Evolutionary conservation across 2,329 filamentous ascomycete species (phyloP).

Genomic region (Pseudocercospora ulei): DNA sequence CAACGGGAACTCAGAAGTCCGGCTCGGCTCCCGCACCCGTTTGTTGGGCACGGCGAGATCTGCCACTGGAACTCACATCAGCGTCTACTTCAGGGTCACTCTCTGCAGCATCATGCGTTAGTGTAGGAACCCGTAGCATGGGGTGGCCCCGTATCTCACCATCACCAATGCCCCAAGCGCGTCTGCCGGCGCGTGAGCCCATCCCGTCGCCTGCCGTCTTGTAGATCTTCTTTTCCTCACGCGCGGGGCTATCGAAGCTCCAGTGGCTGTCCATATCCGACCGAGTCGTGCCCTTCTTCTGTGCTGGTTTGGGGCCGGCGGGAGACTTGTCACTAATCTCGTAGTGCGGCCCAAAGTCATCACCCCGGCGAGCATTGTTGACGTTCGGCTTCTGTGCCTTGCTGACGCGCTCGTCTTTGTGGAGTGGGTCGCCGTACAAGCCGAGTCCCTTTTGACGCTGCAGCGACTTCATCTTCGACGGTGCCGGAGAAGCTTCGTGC

Average conservation of each 20-base stretch:
- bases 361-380: slow-evolving; percentile 61
- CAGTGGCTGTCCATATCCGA: slow-evolving; percentile 15
- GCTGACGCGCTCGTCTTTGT: slow-evolving; percentile 35
- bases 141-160: slow-evolving; percentile 2
- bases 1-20: slow-evolving; percentile 18
- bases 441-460: slow-evolving; percentile 55
- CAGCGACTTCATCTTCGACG: slow-evolving; percentile 31
- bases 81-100: slow-evolving; percentile 37
- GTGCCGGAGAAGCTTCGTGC: slow-evolving; percentile 54
- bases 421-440: slow-evolving; percentile 65
- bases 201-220: slow-evolving; percentile 46
- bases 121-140: background rate
- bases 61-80: slow-evolving; percentile 24
- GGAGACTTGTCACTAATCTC: slow-evolving; percentile 56
- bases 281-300: slow-evolving; percentile 14
- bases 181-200: slow-evolving; percentile 38
- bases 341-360: slow-evolving; percentile 72
- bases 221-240: slow-evolving; percentile 32
- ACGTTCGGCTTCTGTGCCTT: slow-evolving; percentile 56
- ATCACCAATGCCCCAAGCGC: slow-evolving; percentile 51
- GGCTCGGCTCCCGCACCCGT: slow-evolving; percentile 22
- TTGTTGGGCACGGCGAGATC: slow-evolving; percentile 23
- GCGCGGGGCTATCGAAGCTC: slow-evolving; percentile 15
- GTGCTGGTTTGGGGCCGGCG: slow-evolving; percentile 32
- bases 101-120: slow-evolving; percentile 27